Conservation (phyloP, 2,329 filamentous ascomycete species). For the Aaosphaeria pasadenensis region DNA sequence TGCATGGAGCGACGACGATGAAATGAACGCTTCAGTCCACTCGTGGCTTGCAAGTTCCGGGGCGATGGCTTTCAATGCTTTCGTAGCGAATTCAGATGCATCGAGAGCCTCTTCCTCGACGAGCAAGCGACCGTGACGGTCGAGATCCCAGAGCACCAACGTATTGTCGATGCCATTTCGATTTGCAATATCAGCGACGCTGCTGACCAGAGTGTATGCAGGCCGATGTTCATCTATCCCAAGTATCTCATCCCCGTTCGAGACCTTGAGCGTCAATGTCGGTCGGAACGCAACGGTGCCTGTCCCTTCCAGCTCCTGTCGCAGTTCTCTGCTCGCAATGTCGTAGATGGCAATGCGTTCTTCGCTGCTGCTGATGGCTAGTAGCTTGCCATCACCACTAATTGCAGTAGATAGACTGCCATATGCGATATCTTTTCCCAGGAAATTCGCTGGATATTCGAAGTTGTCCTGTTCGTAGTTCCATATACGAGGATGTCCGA, state of each 20-base stretch:
- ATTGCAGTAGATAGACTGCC: slow-evolving; percentile 10
- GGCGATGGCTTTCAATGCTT: slow-evolving; percentile 23
- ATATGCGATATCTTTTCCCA: background rate
- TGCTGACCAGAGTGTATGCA: slow-evolving; percentile 20
- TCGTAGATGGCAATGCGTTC: slow-evolving; percentile 19
- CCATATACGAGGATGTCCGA: slow-evolving; percentile 9
- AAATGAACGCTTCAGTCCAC: slow-evolving; percentile 23
- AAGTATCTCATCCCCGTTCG: background rate
- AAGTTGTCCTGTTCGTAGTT: background rate
- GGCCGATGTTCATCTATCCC: slow-evolving; percentile 3
- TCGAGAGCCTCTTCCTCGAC: slow-evolving; percentile 27
- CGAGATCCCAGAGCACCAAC: slow-evolving; percentile 26
- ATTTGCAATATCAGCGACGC: background rate
- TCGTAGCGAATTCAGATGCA: slow-evolving; percentile 14
- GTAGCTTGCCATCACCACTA: slow-evolving; percentile 18
- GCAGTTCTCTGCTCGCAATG: slow-evolving; percentile 16
- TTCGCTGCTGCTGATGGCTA: slow-evolving; percentile 17
- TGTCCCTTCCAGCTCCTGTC: slow-evolving; percentile 20
- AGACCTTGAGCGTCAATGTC: background rate
- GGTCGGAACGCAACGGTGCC: slow-evolving; percentile 16
- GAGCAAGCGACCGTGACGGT: slow-evolving; percentile 20
- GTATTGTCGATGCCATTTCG: background rate
- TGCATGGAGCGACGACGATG: slow-evolving; percentile 14
- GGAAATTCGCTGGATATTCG: background rate
- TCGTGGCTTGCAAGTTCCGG: slow-evolving; percentile 23